A percentile compares a stretch with the other conserved stretches of the same genome.
These are phyloP conservation scores for Penicillium pulvis DNA, from an alignment of 495 filamentous ascomycete genomes.

Conservation along the genomic window DNA sequence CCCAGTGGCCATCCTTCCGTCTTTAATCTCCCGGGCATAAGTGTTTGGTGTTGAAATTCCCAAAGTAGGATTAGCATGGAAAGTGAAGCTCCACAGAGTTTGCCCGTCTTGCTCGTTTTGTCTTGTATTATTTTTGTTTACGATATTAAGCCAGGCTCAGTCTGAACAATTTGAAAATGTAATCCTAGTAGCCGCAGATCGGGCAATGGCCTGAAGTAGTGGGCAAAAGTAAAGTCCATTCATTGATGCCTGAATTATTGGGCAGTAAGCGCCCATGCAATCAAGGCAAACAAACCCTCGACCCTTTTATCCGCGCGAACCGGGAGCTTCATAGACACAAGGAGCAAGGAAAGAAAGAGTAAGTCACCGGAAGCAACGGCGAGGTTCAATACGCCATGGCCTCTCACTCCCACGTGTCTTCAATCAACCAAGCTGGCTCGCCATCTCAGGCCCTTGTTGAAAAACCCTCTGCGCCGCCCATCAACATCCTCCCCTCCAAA, in stretches of 20 bases:
- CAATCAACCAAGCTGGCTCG: conserved; percentile 17
- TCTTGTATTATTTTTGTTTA: background rate
- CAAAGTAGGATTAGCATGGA: background rate
- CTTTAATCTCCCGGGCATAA: background rate
- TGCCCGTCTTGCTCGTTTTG: background rate
- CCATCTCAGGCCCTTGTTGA: conserved; percentile 29
- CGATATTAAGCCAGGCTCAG: background rate
- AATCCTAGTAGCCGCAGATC: too few species aligned
- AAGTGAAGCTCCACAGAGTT: background rate
- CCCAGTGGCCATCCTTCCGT: background rate
- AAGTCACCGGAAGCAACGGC: background rate
- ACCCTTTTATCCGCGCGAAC: conserved; percentile 13
- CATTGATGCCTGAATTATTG: background rate
- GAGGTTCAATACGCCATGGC: conserved; percentile 29
- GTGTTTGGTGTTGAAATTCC: background rate
- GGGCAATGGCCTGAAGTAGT: background rate
- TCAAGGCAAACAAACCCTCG: conserved; percentile 14
- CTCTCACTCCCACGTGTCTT: conserved; percentile 11
- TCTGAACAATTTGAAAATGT: background rate
- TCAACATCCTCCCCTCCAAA: conserved; percentile 50
- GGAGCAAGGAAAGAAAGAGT: background rate
- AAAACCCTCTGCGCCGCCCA: conserved; percentile 31
- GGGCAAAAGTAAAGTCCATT: background rate
- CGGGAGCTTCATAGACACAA: conserved; percentile 19
- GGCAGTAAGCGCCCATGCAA: conserved; percentile 7